Base-by-base conservation (phyloP, 495 filamentous ascomycete species). In the Hyaloscypha finlandica region DNA sequence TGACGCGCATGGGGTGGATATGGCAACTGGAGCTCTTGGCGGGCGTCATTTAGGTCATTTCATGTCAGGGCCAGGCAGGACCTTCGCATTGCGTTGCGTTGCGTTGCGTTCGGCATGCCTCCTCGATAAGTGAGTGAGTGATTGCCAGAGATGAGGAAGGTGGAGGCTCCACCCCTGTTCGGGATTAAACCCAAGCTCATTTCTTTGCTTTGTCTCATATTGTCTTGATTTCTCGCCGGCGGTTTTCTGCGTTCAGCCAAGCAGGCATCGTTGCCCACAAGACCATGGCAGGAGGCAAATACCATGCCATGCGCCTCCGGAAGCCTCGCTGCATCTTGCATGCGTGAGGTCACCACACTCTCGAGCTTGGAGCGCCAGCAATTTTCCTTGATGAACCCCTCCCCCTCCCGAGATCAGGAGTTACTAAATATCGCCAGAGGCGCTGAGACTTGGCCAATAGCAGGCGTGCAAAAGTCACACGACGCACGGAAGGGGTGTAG, bases 1-100 rank as follows among this genome's bases (percentile, higher is more conserved):
- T 65, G 63, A 65, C 63, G 63, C 63, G 54, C 63, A 65, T 65
- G 63, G 32, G 31, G 6, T 51, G 60, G 39, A 53, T 31, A 63
- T 53, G 60, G 22, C 22, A 42, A 20, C 32, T 52, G 39, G 39
- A 32, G 25, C 20, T 32, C 60, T 53, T 53, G 45, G 60, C 45
- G 25, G 20, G 25, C 51, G 25, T 48, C 42, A 3, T 48, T 48
- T 19, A 16, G 42, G 20, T 63, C 48, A 64, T 64, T 59, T 56
- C 39, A 63, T 64, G 51, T 56, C 61, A 64, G 31, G 51, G 51
- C 61, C 61, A 25, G 25, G 25, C 35, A 20, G 48, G 22, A 55
- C 48, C 37, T 51, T 64, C 32, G 61, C 48, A 56, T 25, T 51
- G 53, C 61, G 45, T 25, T 25, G 25, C 61, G 45, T 25, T 25